phyloP scores from a whole-genome alignment of 331 rosid genomes.

The Quercus lobata region DNA sequence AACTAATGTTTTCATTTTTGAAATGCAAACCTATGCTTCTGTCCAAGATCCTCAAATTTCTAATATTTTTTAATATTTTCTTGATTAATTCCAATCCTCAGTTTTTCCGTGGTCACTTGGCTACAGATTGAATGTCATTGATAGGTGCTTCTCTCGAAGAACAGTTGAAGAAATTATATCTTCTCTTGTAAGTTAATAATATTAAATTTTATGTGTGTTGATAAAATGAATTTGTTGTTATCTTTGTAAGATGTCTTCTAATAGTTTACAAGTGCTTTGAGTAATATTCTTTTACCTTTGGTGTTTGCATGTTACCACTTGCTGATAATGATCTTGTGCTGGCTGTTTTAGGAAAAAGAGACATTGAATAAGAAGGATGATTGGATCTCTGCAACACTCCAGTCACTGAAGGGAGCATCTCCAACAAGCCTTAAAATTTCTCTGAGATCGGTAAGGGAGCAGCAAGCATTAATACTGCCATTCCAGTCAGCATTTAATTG shows the following conservation, averaged over 20 bases:
- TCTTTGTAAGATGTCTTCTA: not conserved
- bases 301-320: constrained; percentile 3
- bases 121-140: constrained; percentile 70
- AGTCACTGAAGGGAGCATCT: constrained; percentile 71
- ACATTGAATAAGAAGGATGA: constrained; percentile 32
- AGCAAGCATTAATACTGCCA: constrained; percentile 1
- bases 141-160: constrained; percentile 78
- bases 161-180: constrained; percentile 69
- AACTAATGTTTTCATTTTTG: not conserved
- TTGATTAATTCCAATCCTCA: not conserved
- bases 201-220: not conserved
- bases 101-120: constrained; percentile 7
- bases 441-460: constrained; percentile 63
- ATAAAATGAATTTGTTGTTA: not conserved
- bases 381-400: constrained; percentile 70
- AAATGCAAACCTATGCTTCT: not conserved
- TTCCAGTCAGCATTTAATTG: not conserved
- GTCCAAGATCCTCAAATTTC: not conserved
- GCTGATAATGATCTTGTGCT: constrained; percentile 16
- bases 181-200: constrained; percentile 66
- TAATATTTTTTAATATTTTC: not conserved
- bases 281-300: not conserved
- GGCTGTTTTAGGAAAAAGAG: constrained; percentile 57
- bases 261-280: not conserved
- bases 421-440: constrained; percentile 91